Conservation (phyloP, 768 basidiomycete genomes). For the Auriculariales sp. region DNA sequence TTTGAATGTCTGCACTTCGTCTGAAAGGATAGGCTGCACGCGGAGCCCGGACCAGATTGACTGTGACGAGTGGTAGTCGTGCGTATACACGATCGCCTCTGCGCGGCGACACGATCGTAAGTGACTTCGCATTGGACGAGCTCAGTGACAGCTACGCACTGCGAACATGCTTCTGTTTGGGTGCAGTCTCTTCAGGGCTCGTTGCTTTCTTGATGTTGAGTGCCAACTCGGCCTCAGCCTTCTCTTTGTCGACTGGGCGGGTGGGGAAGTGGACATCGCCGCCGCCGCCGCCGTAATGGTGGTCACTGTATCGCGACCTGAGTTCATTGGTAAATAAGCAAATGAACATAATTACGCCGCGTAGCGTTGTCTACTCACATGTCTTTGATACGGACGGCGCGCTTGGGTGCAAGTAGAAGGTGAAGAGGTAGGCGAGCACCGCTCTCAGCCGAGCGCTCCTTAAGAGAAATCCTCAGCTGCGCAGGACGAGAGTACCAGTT, state of each 20-base stretch:
- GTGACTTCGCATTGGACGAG: not conserved
- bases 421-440: too few relatives aligned
- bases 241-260: conserved; percentile 95
- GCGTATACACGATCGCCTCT: conserved; percentile 98
- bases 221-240: conserved; percentile 86
- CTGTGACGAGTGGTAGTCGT: conserved; percentile 96
- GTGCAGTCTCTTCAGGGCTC: conserved; percentile 85
- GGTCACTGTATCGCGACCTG: too few relatives aligned
- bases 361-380: too few relatives aligned
- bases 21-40: conserved; percentile 91
- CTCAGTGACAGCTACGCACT: conserved; percentile 39
- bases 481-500: too few relatives aligned
- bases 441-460: too few relatives aligned
- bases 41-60: conserved; percentile 96
- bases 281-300: conserved; percentile 55
- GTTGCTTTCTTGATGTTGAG: conserved; percentile 98
- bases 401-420: too few relatives aligned
- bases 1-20: conserved; percentile 98
- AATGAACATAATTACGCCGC: too few relatives aligned
- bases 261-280: conserved; percentile 87
- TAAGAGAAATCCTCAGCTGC: too few relatives aligned
- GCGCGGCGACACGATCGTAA: conserved; percentile 4
- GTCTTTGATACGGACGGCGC: too few relatives aligned
- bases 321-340: too few relatives aligned
- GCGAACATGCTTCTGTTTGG: conserved; percentile 98